These are phyloP conservation scores for Populus hybrid DNA, from an alignment of 441 rosid species.

Conservation along the genomic window DNA sequence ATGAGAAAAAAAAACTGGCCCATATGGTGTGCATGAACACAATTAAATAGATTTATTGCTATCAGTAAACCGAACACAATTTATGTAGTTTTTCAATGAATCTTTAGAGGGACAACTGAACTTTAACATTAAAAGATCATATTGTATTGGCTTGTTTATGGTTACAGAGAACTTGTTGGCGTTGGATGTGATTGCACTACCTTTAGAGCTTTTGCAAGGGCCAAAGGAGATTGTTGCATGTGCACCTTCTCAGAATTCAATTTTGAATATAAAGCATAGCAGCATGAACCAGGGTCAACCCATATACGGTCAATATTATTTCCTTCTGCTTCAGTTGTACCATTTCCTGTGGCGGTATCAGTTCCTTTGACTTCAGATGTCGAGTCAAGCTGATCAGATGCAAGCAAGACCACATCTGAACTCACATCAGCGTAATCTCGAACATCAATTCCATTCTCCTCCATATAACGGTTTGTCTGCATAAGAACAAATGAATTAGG, in stretches of 20 bases:
- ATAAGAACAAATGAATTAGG: conserved; percentile 4
- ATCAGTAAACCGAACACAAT: not conserved
- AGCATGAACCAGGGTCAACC: conserved; percentile 84
- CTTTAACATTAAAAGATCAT: not conserved
- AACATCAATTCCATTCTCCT: conserved; percentile 62
- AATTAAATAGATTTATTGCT: not conserved
- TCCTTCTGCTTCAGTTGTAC: conserved; percentile 28
- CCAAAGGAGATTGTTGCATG: conserved; percentile 77
- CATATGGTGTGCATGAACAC: not conserved
- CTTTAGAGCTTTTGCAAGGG: conserved; percentile 94
- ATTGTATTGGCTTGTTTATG: not conserved
- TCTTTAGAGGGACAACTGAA: not conserved
- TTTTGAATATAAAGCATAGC: conserved; percentile 87
- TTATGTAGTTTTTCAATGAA: not conserved
- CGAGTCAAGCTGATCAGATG: conserved; percentile 50
- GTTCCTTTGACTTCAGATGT: conserved; percentile 25
- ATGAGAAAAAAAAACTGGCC: conserved; percentile 1
- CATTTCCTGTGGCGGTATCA: conserved; percentile 16
- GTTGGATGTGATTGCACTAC: conserved; percentile 32
- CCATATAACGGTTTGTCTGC: conserved; percentile 54
- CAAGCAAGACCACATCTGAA: conserved; percentile 71
- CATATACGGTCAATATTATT: conserved; percentile 50
- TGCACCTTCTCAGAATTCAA: conserved; percentile 68
- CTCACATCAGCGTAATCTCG: conserved; percentile 62
- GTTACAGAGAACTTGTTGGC: not conserved